phyloP scores from a whole-genome alignment of 345 rosid genomes.

The Salix viminalis region DNA sequence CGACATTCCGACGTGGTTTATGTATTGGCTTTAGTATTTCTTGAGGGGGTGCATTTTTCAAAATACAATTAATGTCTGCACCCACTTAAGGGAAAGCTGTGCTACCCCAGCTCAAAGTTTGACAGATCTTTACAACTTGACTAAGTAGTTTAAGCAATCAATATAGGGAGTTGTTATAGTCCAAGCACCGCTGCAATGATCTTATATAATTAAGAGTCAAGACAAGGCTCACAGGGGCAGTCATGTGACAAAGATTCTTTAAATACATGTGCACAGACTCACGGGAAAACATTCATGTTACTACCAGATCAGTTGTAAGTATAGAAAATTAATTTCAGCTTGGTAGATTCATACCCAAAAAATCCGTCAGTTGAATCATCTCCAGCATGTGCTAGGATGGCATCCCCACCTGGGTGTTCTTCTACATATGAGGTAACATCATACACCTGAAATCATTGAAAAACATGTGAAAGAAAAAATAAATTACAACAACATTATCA shows the following conservation, averaged over 20 bases:
- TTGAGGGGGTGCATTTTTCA: too few species aligned
- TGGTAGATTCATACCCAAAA: conserved; percentile 51
- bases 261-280: not conserved
- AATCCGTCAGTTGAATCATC: conserved; percentile 92
- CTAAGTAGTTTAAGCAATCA: too few species aligned
- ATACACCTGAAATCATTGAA: conserved; percentile 42
- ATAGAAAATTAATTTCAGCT: not conserved
- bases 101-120: too few species aligned
- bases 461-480: not conserved
- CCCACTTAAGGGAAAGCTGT: too few species aligned
- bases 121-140: too few species aligned
- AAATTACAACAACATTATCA: not conserved
- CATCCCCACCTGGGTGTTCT: conserved; percentile 96
- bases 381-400: conserved; percentile 84
- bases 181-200: too few species aligned
- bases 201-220: not conserved
- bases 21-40: too few species aligned
- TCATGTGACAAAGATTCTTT: not conserved
- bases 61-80: too few species aligned
- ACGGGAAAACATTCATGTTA: not conserved
- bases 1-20: not conserved
- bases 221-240: not conserved
- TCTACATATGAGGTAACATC: conserved; percentile 90
- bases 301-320: not conserved
- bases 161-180: too few species aligned